phyloP scores from a whole-genome alignment of 192 early-diverging fungal species.

The Backusella tarrabulga region DNA sequence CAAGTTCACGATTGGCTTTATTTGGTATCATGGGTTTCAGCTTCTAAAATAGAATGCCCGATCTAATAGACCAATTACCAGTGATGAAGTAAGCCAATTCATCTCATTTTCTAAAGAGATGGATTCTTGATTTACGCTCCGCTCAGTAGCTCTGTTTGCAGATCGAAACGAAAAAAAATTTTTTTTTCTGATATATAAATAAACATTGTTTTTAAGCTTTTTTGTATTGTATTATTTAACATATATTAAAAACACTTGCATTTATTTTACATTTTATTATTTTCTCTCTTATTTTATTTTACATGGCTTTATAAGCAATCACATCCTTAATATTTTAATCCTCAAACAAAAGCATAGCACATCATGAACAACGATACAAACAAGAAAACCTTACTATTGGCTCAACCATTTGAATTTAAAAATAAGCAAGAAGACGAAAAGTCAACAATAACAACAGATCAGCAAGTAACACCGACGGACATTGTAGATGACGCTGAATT shows the following conservation, averaged over 20 bases:
- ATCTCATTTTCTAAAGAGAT: slow-evolving; percentile 3
- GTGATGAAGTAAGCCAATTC: background rate
- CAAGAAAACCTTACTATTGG: background rate
- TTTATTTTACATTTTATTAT: background rate
- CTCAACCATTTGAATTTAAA: background rate
- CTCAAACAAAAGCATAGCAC: background rate
- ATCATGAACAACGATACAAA: background rate
- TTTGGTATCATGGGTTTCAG: background rate
- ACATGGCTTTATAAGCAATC: background rate
- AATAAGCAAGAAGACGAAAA: background rate
- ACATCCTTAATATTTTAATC: background rate
- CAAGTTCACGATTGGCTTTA: background rate
- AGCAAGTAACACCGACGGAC: slow-evolving; percentile 11
- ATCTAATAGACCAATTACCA: slow-evolving; percentile 1
- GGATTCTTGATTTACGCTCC: background rate
- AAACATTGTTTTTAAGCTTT: slow-evolving; percentile 5
- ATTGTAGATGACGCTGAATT: slow-evolving; percentile 23
- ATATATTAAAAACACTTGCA: background rate
- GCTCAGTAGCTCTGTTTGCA: background rate
- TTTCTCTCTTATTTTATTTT: background rate
- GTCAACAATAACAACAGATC: background rate
- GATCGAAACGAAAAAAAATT: background rate
- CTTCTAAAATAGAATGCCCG: background rate
- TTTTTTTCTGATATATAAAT: slow-evolving; percentile 6
- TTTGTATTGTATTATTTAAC: background rate